Percentiles rank a stretch among this genome's conserved stretches.
These are phyloP conservation scores for Metroxylon sagu DNA, from an alignment of 176 grass and related monocot genomes.

Conservation along the genomic window DNA sequence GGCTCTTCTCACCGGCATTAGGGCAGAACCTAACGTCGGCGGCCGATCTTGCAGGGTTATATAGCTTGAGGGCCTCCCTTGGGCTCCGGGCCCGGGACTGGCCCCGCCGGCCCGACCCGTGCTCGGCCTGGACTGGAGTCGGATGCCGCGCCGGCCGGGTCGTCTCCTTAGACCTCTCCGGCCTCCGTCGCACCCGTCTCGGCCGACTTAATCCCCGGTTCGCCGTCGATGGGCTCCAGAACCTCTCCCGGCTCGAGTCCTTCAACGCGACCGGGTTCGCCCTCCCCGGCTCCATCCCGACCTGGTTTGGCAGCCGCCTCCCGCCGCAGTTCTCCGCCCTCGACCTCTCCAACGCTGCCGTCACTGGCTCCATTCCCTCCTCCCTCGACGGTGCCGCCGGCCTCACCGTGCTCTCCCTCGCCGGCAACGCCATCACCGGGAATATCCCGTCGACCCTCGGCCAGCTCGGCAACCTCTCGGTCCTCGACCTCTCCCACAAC, in stretches of 20 bases:
- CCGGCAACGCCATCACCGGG: constrained; percentile 57
- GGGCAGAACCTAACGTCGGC: constrained; percentile 31
- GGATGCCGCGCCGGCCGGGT: constrained; percentile 53
- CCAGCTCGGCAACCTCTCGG: background rate
- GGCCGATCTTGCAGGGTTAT: constrained; percentile 59
- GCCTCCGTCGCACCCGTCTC: constrained; percentile 48
- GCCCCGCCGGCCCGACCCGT: constrained; percentile 63
- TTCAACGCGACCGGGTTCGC: constrained; percentile 69
- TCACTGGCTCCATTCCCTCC: constrained; percentile 49
- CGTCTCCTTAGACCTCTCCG: constrained; percentile 31
- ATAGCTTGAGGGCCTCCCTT: constrained; percentile 61
- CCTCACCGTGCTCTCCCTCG: constrained; percentile 55
- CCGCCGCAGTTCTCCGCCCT: constrained; percentile 46
- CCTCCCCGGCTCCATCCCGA: constrained; percentile 59
- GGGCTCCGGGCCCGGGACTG: constrained; percentile 84
- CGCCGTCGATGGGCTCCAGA: constrained; percentile 67
- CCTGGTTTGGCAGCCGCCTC: constrained; percentile 59
- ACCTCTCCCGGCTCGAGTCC: constrained; percentile 48
- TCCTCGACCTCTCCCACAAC: constrained; percentile 11
- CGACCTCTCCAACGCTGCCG: constrained; percentile 48
- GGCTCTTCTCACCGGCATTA: constrained; percentile 22
- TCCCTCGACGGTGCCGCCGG: constrained; percentile 33
- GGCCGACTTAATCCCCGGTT: constrained; percentile 49
- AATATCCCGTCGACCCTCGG: constrained; percentile 31
- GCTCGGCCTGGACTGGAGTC: constrained; percentile 55